Conservation (phyloP, 2,329 filamentous ascomycete genomes). For the Xylaria sp. region DNA sequence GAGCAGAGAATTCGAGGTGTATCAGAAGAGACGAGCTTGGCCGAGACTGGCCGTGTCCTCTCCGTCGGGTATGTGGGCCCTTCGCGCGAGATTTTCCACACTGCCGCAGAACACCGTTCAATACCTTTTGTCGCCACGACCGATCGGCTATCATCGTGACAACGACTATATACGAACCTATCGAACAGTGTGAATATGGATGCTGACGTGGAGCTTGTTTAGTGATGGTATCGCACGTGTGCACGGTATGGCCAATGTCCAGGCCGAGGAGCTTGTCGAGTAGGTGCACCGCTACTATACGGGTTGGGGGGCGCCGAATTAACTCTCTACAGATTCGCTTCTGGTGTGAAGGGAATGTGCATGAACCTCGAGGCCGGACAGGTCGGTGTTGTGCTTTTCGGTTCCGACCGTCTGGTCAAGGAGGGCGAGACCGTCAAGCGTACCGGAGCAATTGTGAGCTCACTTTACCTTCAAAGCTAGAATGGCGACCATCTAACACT, state of each 20-base stretch:
- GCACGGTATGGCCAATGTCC: conserved; percentile 99
- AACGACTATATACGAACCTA: neutral
- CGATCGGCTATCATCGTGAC: conserved; percentile 1
- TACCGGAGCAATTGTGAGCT: conserved; percentile 96
- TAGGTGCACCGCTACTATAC: conserved; percentile 57
- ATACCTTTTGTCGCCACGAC: conserved; percentile 13
- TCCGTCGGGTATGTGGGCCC: conserved; percentile 86
- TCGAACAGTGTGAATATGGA: conserved; percentile 14
- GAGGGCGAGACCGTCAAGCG: conserved; percentile 99
- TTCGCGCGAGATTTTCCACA: conserved; percentile 33
- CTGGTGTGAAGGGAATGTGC: conserved; percentile 99
- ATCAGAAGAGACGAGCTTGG: conserved; percentile 92
- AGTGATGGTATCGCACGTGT: conserved; percentile 99
- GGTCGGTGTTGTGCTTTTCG: conserved; percentile 99
- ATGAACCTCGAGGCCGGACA: conserved; percentile 99
- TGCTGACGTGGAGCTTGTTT: conserved; percentile 36
- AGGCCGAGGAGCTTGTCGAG: conserved; percentile 99
- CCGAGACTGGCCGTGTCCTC: conserved; percentile 98
- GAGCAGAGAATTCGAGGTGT: conserved; percentile 99
- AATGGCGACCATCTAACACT: neutral
- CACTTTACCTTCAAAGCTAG: conserved; percentile 3
- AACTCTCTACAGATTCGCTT: conserved; percentile 76
- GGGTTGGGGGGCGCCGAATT: conserved; percentile 24
- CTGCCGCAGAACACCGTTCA: conserved; percentile 12
- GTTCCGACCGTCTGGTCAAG: conserved; percentile 99